Conservation (phyloP, 192 early-diverging fungal genomes). For the Allomyces macrogynus region DNA sequence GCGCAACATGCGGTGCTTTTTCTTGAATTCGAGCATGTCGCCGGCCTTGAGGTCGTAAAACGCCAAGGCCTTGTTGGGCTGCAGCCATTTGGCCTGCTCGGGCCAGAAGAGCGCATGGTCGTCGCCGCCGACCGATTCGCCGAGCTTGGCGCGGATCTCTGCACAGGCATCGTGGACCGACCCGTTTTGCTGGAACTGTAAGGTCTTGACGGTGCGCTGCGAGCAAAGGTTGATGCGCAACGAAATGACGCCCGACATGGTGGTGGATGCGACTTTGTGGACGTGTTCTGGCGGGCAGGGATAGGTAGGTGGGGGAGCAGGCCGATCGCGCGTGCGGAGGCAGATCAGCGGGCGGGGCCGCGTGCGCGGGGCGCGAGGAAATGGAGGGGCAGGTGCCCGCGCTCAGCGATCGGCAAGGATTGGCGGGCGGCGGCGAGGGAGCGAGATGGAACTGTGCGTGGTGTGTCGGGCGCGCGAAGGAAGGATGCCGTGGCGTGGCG, state of each 20-base stretch:
- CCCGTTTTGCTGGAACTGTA: constrained; percentile 3
- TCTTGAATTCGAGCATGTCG: constrained; percentile 31
- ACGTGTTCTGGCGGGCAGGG: no score
- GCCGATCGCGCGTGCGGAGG: no score
- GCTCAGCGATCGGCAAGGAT: no score
- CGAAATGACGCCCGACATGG: neutral
- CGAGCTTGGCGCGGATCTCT: constrained; percentile 32
- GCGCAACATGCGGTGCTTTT: constrained; percentile 30
- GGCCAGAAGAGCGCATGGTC: constrained; percentile 33
- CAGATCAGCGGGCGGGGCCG: no score
- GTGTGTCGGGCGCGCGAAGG: no score
- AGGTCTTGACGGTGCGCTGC: neutral
- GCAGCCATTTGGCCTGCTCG: constrained; percentile 30
- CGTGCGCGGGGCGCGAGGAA: no score
- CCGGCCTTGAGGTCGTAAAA: constrained; percentile 34
- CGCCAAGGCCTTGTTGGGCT: constrained; percentile 24
- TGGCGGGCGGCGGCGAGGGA: no score
- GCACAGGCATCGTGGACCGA: constrained; percentile 28
- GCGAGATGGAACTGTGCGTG: no score
- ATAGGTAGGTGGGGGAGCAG: no score
- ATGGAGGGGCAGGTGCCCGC: no score
- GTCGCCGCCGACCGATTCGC: constrained; percentile 20
- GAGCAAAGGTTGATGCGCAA: neutral
- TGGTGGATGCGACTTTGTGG: no score
- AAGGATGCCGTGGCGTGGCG: no score